Evolutionary conservation across 2,329 filamentous ascomycete species (phyloP).

Genomic region (Fusarium clavum): DNA sequence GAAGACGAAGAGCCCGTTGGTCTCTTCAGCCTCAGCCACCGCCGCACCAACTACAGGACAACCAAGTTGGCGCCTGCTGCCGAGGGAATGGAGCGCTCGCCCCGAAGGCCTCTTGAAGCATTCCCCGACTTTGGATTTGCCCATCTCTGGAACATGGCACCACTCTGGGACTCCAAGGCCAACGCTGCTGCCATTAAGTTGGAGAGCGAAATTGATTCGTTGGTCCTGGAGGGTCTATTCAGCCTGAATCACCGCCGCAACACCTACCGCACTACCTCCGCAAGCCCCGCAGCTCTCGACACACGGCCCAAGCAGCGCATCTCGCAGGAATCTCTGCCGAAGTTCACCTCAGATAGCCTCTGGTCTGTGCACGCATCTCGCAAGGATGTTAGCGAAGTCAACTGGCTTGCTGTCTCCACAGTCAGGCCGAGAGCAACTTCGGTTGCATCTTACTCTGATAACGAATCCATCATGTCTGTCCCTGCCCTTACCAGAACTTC

Average conservation of each 20-base stretch:
- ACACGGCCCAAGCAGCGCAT: constrained; percentile 51
- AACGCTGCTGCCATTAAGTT: constrained; percentile 30
- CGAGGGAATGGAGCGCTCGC: constrained; percentile 37
- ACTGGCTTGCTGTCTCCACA: constrained; percentile 44
- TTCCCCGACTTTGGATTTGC: constrained; percentile 39
- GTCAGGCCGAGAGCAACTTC: constrained; percentile 36
- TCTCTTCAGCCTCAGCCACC: constrained; percentile 45
- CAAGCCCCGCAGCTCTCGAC: constrained; percentile 45
- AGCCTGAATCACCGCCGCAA: constrained; percentile 45
- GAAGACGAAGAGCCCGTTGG: constrained; percentile 39
- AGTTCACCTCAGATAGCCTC: constrained; percentile 50
- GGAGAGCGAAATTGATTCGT: constrained; percentile 37
- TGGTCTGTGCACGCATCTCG: constrained; percentile 48
- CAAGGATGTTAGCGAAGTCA: constrained; percentile 26
- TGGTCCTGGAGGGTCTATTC: constrained; percentile 43
- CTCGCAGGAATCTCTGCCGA: constrained; percentile 45
- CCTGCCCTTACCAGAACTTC: constrained; percentile 37
- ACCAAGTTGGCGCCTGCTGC: constrained; percentile 41
- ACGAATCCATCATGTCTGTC: constrained; percentile 24
- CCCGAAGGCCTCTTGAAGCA: constrained; percentile 34
- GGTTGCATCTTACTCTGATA: constrained; percentile 34
- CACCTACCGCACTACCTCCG: constrained; percentile 44
- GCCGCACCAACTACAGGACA: constrained; percentile 42
- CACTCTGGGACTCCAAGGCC: constrained; percentile 43
- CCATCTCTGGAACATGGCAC: constrained; percentile 45